These are phyloP conservation scores for Tulasnella sp. DNA, from an alignment of 768 basidiomycete genomes.

Conservation along the genomic window DNA sequence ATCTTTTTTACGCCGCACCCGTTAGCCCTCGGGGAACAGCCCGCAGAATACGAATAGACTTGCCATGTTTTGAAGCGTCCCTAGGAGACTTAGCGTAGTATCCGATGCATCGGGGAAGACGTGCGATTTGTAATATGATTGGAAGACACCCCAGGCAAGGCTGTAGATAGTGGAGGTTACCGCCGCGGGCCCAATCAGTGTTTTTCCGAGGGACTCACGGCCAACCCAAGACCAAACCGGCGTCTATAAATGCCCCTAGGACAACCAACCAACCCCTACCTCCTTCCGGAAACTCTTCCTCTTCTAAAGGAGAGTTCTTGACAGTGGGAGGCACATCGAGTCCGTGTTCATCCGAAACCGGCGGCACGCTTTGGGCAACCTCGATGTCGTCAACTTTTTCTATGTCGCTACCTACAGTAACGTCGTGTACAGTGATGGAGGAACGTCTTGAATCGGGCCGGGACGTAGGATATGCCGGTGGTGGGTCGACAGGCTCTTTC, in stretches of 20 bases:
- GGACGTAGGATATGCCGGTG: neutral
- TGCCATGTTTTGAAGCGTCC: conserved; percentile 23
- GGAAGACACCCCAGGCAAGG: conserved; percentile 29
- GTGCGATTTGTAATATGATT: conserved; percentile 25
- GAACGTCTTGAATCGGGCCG: neutral
- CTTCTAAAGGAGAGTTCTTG: neutral
- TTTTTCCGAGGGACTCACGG: neutral
- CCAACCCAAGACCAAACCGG: conserved; percentile 15
- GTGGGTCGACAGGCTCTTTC: neutral
- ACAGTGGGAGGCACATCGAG: neutral
- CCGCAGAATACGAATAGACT: neutral
- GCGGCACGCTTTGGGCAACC: neutral
- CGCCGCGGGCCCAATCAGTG: neutral
- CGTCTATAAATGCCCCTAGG: conserved; percentile 24
- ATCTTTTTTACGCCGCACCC: neutral
- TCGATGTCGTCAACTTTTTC: neutral
- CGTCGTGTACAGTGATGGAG: neutral
- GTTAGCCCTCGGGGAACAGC: neutral
- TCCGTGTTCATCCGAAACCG: neutral
- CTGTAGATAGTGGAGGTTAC: neutral
- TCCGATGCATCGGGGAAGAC: conserved; percentile 24
- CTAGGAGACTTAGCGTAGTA: conserved; percentile 24
- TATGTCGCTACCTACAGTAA: neutral
- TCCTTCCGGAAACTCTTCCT: conserved; percentile 28
- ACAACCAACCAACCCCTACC: conserved; percentile 29